Conservation (phyloP, 257 asterid genomes). For the Ajuga chamaepitys region DNA sequence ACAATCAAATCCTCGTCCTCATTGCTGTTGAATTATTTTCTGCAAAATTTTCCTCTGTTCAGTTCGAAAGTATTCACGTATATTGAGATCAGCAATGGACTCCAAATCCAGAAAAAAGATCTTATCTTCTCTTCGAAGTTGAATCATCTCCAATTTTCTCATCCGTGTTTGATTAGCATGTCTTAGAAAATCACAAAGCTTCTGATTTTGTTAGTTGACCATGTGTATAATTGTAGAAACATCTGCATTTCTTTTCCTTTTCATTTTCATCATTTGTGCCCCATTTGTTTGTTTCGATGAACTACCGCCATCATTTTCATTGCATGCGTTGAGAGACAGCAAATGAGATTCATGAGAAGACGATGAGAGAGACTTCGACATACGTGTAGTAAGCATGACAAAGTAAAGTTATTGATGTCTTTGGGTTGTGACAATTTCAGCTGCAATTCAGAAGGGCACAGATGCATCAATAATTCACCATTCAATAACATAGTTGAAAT, state of each 20-base stretch:
- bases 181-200: neutral
- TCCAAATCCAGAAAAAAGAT: neutral
- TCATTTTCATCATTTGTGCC: neutral
- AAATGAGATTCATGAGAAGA: neutral
- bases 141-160: neutral
- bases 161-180: neutral
- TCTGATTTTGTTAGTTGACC: neutral
- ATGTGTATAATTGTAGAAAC: neutral
- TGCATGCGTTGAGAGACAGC: neutral
- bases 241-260: neutral
- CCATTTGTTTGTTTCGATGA: neutral
- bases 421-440: neutral
- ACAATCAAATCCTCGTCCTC: neutral
- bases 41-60: neutral
- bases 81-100: neutral
- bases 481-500: too few species aligned
- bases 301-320: neutral
- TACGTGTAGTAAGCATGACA: neutral
- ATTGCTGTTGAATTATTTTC: neutral
- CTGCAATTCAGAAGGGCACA: neutral
- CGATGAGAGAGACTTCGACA: neutral
- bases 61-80: neutral
- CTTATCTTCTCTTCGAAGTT: neutral
- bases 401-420: neutral
- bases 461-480: too few species aligned